Conservation (phyloP, 805 yeast genomes). For the Lipomyces spencermartinsiae region DNA sequence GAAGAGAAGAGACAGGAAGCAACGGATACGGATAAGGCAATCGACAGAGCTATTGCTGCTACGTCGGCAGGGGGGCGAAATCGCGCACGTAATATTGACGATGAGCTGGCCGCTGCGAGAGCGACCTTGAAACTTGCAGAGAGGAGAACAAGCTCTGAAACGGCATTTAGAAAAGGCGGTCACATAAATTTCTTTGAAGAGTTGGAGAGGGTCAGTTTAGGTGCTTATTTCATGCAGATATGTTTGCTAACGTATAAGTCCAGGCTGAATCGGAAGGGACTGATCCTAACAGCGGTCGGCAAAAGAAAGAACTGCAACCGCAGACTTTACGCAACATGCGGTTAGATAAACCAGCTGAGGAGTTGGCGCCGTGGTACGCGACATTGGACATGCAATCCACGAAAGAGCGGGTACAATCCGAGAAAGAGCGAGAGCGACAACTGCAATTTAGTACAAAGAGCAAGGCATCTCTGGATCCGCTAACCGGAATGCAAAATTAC, state of each 20-base stretch:
- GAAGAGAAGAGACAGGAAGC: constrained; percentile 3
- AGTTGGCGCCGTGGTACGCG: constrained; percentile 31
- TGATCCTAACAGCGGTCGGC: neutral
- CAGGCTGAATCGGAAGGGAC: neutral
- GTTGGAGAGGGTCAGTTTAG: constrained; percentile 21
- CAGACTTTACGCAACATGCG: constrained; percentile 23
- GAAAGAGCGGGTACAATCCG: constrained; percentile 4
- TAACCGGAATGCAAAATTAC: constrained; percentile 14
- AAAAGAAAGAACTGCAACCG: constrained; percentile 3
- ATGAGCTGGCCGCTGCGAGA: constrained; percentile 23
- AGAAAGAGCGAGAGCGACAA: constrained; percentile 10
- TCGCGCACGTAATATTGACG: constrained; percentile 11
- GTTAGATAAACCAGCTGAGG: constrained; percentile 23
- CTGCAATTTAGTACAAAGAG: constrained; percentile 8
- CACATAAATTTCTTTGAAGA: constrained; percentile 35
- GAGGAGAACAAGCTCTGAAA: neutral
- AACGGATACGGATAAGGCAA: constrained; percentile 12
- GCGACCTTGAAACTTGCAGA: neutral
- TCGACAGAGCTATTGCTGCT: constrained; percentile 5
- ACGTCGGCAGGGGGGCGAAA: neutral
- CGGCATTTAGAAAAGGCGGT: neutral
- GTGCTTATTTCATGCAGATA: neutral
- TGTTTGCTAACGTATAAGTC: neutral
- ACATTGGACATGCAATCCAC: constrained; percentile 11
- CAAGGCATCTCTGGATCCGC: constrained; percentile 27